Evolutionary conservation across 371 early-diverging fungal species (phyloP).

Genomic region (Apophysomyces elegans): DNA sequence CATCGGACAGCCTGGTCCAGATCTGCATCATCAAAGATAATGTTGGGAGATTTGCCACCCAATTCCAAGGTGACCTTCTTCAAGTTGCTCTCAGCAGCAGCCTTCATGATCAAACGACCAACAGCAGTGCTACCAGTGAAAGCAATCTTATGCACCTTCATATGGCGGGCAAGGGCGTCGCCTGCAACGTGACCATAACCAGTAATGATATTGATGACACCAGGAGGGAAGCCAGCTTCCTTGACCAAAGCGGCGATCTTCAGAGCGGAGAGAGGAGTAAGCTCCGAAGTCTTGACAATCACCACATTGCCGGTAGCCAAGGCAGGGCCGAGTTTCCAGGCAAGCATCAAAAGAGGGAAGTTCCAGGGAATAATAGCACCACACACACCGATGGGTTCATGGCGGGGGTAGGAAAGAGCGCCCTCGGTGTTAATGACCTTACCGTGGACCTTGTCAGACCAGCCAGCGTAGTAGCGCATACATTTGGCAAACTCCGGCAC

Average conservation of each 20-base stretch:
- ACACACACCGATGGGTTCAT: conserved; percentile 83
- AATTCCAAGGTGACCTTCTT: conserved; percentile 82
- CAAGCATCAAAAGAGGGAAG: conserved; percentile 78
- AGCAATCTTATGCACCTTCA: conserved; percentile 58
- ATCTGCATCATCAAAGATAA: conserved; percentile 89
- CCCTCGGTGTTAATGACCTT: conserved; percentile 53
- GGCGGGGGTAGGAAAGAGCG: conserved; percentile 66
- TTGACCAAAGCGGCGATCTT: conserved; percentile 50
- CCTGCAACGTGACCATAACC: conserved; percentile 49
- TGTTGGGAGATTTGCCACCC: conserved; percentile 89
- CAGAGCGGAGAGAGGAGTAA: conserved; percentile 59
- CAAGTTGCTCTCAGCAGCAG: conserved; percentile 67
- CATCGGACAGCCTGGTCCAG: conserved; percentile 77
- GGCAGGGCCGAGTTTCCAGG: conserved; percentile 90
- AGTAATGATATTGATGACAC: conserved; percentile 77
- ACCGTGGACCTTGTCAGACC: conserved; percentile 76
- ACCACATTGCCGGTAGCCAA: conserved; percentile 86
- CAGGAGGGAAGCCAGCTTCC: conserved; percentile 62
- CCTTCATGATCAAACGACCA: conserved; percentile 58
- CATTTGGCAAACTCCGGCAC: conserved; percentile 51
- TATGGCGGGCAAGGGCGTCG: conserved; percentile 37
- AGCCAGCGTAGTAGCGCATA: conserved; percentile 83
- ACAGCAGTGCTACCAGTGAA: conserved; percentile 67
- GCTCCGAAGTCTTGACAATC: conserved; percentile 87
- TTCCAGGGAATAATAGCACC: conserved; percentile 86